phyloP scores from a whole-genome alignment of 257 asterid genomes.

The Fraxinus quadrangulata region DNA sequence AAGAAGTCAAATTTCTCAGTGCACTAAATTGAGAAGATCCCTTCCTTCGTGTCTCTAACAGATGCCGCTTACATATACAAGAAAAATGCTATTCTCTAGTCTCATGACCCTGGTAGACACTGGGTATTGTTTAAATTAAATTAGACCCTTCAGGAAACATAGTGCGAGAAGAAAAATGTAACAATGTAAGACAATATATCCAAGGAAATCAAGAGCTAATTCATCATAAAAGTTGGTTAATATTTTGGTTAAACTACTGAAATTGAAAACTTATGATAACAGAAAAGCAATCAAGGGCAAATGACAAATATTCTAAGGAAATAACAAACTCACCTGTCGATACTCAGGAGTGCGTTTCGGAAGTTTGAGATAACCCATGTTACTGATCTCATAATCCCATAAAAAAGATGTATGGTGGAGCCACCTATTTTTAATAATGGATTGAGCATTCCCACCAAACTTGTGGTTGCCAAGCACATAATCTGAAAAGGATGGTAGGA shows the following conservation, averaged over 20 bases:
- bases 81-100: background rate
- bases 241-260: background rate
- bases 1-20: background rate
- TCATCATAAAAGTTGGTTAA: background rate
- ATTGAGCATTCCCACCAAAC: constrained; percentile 96
- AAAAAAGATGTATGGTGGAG: constrained; percentile 88
- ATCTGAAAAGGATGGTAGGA: constrained; percentile 46
- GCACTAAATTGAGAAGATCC: background rate
- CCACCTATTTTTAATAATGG: constrained; percentile 84
- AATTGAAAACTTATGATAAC: background rate
- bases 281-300: constrained; percentile 3
- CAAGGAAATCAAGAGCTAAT: constrained; percentile 2
- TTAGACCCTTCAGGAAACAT: background rate
- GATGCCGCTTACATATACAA: background rate
- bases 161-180: background rate
- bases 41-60: background rate
- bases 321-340: constrained; percentile 54
- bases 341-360: constrained; percentile 82
- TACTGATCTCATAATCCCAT: constrained; percentile 74
- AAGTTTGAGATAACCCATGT: constrained; percentile 82
- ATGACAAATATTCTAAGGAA: background rate
- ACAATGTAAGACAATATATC: background rate
- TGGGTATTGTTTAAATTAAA: background rate
- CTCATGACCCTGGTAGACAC: background rate
- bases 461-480: constrained; percentile 76